Base-by-base conservation (phyloP, 2,329 filamentous ascomycete species). In the Diaporthe capsici region DNA sequence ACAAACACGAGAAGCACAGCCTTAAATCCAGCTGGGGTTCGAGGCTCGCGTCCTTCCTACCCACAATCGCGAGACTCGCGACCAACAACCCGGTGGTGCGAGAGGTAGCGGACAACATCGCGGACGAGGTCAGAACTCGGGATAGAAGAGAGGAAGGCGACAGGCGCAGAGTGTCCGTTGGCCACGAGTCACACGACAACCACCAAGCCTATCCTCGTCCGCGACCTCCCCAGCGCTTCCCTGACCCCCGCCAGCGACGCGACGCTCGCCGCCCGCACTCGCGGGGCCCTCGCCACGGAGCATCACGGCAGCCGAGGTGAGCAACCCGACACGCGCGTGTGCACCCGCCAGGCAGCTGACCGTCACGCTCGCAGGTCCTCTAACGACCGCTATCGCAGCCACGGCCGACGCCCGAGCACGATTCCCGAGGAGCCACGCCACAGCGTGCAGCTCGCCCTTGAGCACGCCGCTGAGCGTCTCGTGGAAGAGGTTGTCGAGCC, bases 361-460 rank as follows among this genome's bases (percentile, higher is more conserved):
- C 25, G n/a, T 31, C 71, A 63, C 25, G 5, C 34, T 20, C 49
- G 42, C 25, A 65, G 71, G 39, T 34, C 71, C 34, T 63, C 34
- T 13, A 42, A 65, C 34, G 17, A 44, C 22, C 71, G 47, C 25
- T 55, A 60, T 31, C 58, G 58, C 47, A 39, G 31, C 34, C 58
- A 65, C 58, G n/a, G 71, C 4, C 34, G 71, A 12, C 71, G 71
- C 10, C 71, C 71, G 37, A 73, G 71, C 31, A 73, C 71, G 34
- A 73, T 73, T 20, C 22, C 47, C 58, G 71, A 73, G 44, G 71
- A 73, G 58, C 71, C 57, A 28, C 58, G 34, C 15, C 37, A 73
- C 10, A 73, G 58, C 47, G 55, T 73, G 58, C 71, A 73, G 71
- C 47, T 65, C 71, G 20, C 71, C 37, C 71, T 73, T 15, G 71